Evolutionary conservation across 306 rosid species (phyloP), one percentile per base, ranked within the genome.

Genomic region (Trifolium pratense): DNA sequence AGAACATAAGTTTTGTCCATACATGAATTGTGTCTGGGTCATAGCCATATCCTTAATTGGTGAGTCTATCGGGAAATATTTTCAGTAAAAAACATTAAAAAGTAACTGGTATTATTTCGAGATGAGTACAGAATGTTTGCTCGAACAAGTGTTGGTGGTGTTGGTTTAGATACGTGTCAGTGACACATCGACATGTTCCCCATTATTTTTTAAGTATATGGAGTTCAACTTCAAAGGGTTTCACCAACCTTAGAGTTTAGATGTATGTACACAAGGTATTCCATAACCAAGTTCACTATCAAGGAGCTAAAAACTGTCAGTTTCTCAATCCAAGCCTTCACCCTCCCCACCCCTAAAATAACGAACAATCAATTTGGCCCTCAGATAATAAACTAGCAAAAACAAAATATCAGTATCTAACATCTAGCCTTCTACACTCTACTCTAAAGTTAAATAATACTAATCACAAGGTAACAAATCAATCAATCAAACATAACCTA

Each of bases 241-340:
- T 68, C 56, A 17, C 71, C 51, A 18, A 77, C 64, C 40, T 9
- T 1, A 26, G 32, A 39, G 11, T 48, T 16, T 43, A 18, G 36
- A 15, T 15, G 42, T 21, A 15, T 15, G 42, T 21, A 68, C 39
- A 29, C 9, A 36, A 31, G 43, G 29, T 45, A 70, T 16, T 21
- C 36, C 40, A 62, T 53, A 69, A 69, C 74, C 63, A 25, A 62
- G 70, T 63, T 52, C 40, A 70, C 51, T 69, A 32, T 17, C 73
- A 75, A 20, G 29, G 18, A 13, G 17, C 49, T 26, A 45, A 12
- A 36, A 40, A 40, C n/a, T n/a, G n/a, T n/a, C n/a, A 9, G 25
- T 29, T 45, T 73, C 20, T 31, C 77, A 26, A 32, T 26, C 25
- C 39, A 66, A 3, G 13, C 43, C 13, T 23, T 43, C 68, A 9